A percentile compares a stretch with the other conserved stretches of the same genome.
These are phyloP conservation scores for Hemileia vastatrix DNA, from an alignment of 1,284 basidiomycete genomes.

Conservation along the genomic window DNA sequence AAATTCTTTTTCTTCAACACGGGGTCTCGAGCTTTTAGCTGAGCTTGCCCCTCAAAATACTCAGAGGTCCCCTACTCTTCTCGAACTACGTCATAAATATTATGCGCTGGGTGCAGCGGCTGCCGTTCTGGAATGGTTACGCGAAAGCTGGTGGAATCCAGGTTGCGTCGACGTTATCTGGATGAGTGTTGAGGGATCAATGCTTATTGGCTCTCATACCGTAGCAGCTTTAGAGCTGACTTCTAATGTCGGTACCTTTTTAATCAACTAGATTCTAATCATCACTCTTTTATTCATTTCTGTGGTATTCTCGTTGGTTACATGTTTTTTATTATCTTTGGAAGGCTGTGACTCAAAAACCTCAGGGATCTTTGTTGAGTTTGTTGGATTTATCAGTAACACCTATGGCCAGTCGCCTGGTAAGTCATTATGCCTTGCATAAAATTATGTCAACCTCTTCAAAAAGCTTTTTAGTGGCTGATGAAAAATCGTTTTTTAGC, in stretches of 20 bases:
- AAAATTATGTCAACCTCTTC: background rate
- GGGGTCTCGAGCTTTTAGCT: constrained; percentile 3
- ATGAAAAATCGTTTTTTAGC: constrained; percentile 1
- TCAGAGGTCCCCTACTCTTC: constrained; percentile 9
- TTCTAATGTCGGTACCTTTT: constrained; percentile 20
- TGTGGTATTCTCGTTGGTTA: background rate
- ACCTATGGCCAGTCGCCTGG: constrained; percentile 20
- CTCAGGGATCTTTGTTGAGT: constrained; percentile 12
- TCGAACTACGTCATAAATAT: constrained; percentile 15
- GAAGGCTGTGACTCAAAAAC: constrained; percentile 16
- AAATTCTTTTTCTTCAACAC: constrained; percentile 7
- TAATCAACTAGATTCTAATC: no score
- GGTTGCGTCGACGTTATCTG: constrained; percentile 15
- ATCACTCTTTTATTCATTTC: background rate
- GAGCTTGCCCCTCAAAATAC: constrained; percentile 7
- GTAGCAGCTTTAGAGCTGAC: constrained; percentile 16
- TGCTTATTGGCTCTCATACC: constrained; percentile 20
- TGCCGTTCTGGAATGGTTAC: constrained; percentile 17
- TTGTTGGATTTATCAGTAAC: constrained; percentile 18
- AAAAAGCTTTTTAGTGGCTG: background rate
- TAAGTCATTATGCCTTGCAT: background rate
- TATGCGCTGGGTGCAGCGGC: constrained; percentile 22
- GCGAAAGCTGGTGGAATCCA: constrained; percentile 9
- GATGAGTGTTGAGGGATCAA: constrained; percentile 21
- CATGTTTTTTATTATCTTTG: background rate